Conservation (phyloP, 192 early-diverging fungal species). For the Coemansia sp. region DNA sequence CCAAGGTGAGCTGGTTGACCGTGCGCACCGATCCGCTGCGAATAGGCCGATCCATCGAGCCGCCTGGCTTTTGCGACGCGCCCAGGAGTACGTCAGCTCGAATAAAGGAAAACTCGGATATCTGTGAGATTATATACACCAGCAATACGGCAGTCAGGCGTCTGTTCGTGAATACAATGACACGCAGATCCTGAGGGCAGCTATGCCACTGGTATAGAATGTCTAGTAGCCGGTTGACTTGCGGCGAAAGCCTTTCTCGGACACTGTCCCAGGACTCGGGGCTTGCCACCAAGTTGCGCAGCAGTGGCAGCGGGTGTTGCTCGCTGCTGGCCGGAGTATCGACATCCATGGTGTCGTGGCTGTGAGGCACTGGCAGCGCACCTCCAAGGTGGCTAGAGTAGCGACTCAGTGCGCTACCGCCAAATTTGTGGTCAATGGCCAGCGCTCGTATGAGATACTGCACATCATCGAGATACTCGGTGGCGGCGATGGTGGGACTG, state of each 20-base stretch:
- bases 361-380: not conserved
- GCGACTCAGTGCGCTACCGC: constrained; percentile 11
- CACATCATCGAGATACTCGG: constrained; percentile 13
- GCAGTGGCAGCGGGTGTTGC: constrained; percentile 27
- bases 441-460: constrained; percentile 17
- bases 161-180: constrained; percentile 85
- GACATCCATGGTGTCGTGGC: not conserved
- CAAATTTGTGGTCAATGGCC: constrained; percentile 21
- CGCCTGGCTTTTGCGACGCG: constrained; percentile 23
- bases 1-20: constrained; percentile 59
- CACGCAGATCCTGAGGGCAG: constrained; percentile 67
- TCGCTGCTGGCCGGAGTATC: not conserved
- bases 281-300: constrained; percentile 11
- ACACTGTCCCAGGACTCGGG: constrained; percentile 38
- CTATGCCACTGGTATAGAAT: constrained; percentile 61
- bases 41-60: constrained; percentile 37
- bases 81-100: constrained; percentile 50
- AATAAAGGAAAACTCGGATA: constrained; percentile 60
- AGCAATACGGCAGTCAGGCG: constrained; percentile 75
- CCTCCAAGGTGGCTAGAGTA: not conserved
- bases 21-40: constrained; percentile 36
- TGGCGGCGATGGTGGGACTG: not conserved
- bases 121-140: constrained; percentile 50
- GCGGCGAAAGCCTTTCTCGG: constrained; percentile 62
- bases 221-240: constrained; percentile 69